Base-by-base conservation (phyloP, 1,139 yeast genomes). In the Saccharomycopsis hybrid region DNA sequence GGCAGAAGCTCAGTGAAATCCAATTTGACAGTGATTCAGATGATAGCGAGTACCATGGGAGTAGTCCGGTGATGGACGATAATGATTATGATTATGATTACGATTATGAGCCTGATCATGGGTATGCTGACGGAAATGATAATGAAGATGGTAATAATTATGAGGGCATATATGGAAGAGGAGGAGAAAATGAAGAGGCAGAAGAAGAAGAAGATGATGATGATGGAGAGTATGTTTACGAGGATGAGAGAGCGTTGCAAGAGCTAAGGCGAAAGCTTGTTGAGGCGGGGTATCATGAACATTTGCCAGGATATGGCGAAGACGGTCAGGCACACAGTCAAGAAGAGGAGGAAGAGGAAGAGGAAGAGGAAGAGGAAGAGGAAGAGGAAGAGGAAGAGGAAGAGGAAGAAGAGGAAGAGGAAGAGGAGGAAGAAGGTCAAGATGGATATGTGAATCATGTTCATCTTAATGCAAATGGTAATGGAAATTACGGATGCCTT, bases 91-190 rank as follows among this genome's bases (percentile, higher is more conserved):
- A 36, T 9, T 9, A 36, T 5, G 39, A 36, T n/a, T 9, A 36
- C 13, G 13, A 11, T 7, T 36, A 36, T 36, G 18, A 36, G 24
- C n/a, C 7, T 7, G 24, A 13, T 11, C 7, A 11, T 24, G 39
- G 18, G 18, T 18, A 59, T 30, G 57, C 56, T 27, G 59, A 60
- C 39, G 59, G 43, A 2, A 49, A 53, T 28, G 55, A 54, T 9
- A 55, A 50, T 7, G 57, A 51, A 4, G 56, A 49, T 11, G 53
- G 51, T 25, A 55, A 52, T 11, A 56, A 50, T 8, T 56, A 51
- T 5, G 57, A 51, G 27, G 52, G 46, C 7, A 53, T 40, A 25
- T 48, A 47, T 7, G 60, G 53, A 24, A 43, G 40, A 7, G 49
- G 57, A 38, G 33, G 56, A 55, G 49, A 51, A 11, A 40, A 39